These are phyloP conservation scores for Fusarium decemcellulare DNA, from an alignment of 2,329 filamentous ascomycete species.

Conservation along the genomic window DNA sequence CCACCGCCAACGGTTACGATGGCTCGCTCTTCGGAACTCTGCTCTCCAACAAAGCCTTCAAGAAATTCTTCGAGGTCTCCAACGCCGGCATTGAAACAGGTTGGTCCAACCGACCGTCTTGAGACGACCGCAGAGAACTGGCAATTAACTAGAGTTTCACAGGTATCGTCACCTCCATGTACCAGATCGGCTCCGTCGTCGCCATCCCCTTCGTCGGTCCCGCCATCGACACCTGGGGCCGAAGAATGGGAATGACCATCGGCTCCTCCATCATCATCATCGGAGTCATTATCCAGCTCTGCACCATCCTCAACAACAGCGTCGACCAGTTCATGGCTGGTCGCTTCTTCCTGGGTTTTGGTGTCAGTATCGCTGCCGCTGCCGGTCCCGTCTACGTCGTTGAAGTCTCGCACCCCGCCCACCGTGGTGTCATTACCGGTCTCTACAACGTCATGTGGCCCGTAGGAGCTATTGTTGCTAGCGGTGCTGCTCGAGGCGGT, in stretches of 20 bases:
- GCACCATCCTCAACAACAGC: slow-evolving; percentile 49
- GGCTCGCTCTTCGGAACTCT: slow-evolving; percentile 66
- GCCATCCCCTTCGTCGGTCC: slow-evolving; percentile 65
- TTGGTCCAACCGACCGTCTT: slow-evolving; percentile 3
- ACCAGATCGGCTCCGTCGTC: slow-evolving; percentile 64
- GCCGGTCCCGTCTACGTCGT: slow-evolving; percentile 64
- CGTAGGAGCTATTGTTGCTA: slow-evolving; percentile 63
- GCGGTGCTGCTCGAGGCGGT: slow-evolving; percentile 60
- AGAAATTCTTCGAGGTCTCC: slow-evolving; percentile 58
- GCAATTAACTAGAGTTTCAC: background rate
- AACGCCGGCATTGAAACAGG: slow-evolving; percentile 44
- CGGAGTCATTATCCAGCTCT: slow-evolving; percentile 61
- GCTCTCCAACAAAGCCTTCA: slow-evolving; percentile 61
- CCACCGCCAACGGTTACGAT: slow-evolving; percentile 56
- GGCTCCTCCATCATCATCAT: slow-evolving; percentile 60
- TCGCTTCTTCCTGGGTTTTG: slow-evolving; percentile 73
- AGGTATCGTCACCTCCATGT: slow-evolving; percentile 56
- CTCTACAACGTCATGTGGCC: slow-evolving; percentile 65
- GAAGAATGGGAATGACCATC: slow-evolving; percentile 62
- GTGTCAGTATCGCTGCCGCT: slow-evolving; percentile 61
- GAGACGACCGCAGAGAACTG: background rate
- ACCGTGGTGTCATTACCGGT: slow-evolving; percentile 67
- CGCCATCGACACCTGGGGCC: slow-evolving; percentile 62
- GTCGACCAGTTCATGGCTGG: slow-evolving; percentile 65
- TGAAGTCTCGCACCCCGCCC: slow-evolving; percentile 62